Evolutionary conservation across 352 stramenopile species (phyloP).

Genomic region (Detonula confervacea): DNA sequence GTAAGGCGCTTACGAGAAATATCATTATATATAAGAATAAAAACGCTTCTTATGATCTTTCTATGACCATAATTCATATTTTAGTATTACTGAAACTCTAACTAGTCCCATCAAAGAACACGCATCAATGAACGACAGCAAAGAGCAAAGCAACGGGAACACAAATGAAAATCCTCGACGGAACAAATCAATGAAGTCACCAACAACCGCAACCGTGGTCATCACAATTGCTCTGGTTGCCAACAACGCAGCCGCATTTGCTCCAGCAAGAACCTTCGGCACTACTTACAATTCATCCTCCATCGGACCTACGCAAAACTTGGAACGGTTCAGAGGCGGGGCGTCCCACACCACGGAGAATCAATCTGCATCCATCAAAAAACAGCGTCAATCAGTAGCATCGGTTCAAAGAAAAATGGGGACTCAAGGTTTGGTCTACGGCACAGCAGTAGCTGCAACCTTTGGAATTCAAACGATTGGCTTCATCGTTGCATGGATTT

Average conservation of each 20-base stretch:
- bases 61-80: too few species aligned
- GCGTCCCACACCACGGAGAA: not conserved
- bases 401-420: conserved; percentile 18
- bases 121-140: too few species aligned
- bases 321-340: not conserved
- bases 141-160: too few species aligned
- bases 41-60: too few species aligned
- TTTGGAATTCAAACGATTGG: conserved; percentile 61
- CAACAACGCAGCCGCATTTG: conserved; percentile 2
- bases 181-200: not conserved
- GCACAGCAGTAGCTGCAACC: conserved; percentile 52
- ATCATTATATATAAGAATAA: too few species aligned
- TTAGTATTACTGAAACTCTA: too few species aligned
- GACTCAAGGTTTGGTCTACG: conserved; percentile 46
- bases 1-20: too few species aligned
- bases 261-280: not conserved
- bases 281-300: not conserved
- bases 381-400: conserved; percentile 2
- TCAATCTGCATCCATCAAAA: conserved; percentile 4
- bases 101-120: too few species aligned
- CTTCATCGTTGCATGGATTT: conserved; percentile 57
- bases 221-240: not conserved
- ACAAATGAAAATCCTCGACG: too few species aligned
- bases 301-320: not conserved
- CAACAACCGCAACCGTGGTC: not conserved